Conservation (phyloP, 768 basidiomycete species). For the Phylloporus rhodoxanthus region DNA sequence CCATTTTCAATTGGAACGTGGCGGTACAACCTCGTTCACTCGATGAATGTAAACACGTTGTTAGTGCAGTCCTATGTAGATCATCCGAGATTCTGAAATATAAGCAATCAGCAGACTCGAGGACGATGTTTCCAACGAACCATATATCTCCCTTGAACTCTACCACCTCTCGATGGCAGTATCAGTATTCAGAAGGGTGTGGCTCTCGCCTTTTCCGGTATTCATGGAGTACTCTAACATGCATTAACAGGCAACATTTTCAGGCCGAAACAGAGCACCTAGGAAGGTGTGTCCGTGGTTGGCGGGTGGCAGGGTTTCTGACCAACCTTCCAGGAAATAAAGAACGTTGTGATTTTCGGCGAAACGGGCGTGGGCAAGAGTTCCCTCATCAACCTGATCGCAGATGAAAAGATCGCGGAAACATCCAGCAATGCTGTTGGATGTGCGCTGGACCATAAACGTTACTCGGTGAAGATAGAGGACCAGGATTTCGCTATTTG, state of each 20-base stretch:
- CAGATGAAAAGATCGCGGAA: too few relatives aligned
- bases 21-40: too few relatives aligned
- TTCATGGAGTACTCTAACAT: slow-evolving; percentile 1
- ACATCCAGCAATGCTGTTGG: slow-evolving; percentile 21
- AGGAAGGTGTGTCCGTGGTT: slow-evolving; percentile 9
- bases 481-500: slow-evolving; percentile 10
- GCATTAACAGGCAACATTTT: slow-evolving; percentile 2
- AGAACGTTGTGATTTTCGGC: slow-evolving; percentile 18
- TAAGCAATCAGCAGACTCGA: slow-evolving; percentile 7
- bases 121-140: not conserved
- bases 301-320: not conserved
- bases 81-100: slow-evolving; percentile 4
- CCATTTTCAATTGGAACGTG: not conserved
- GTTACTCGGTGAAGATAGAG: slow-evolving; percentile 7
- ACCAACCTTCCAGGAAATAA: slow-evolving; percentile 2
- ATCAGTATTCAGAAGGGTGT: slow-evolving; percentile 6
- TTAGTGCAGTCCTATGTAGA: slow-evolving; percentile 11
- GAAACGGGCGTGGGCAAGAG: slow-evolving; percentile 23
- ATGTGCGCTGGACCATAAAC: slow-evolving; percentile 12
- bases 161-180: slow-evolving; percentile 1
- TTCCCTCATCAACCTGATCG: slow-evolving; percentile 20
- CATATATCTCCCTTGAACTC: not conserved
- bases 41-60: not conserved
- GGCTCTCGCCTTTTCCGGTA: not conserved
- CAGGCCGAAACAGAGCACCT: not conserved